Evolutionary conservation across 495 filamentous ascomycete species (phyloP), one percentile per base, ranked within the genome.

Genomic region (Penicillium argentinense): DNA sequence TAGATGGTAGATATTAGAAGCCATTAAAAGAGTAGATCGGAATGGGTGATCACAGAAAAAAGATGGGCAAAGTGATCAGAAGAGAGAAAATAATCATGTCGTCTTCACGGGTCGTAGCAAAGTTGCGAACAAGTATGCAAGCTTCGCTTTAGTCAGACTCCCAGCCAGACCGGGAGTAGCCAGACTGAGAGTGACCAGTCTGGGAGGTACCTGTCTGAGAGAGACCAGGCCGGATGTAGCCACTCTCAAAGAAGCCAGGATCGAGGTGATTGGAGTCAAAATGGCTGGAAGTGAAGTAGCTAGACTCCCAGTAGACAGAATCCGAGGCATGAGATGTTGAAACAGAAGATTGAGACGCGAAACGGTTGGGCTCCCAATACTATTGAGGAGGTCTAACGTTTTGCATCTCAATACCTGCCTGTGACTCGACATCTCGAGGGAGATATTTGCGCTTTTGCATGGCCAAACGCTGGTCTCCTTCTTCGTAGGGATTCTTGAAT

Each of bases 391-490:
- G 44, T 47, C 67, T 60, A 37, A 84, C 75, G 47, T 67, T 56
- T 47, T 82, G 77, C 80, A 86, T 78, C 59, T 86, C 82, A 58
- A 86, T 75, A 7, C 70, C 79, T 34, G 66, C 63, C 49, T 79
- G 76, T 49, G 76, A 68, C 51, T 81, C 78, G 32, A 74, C 59
- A 47, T 76, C 69, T 7, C 68, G 67, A 21, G 76, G 72, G 11
- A 71, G 75, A 49, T 74, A 67, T 53, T 81, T 79, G 29, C 77
- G 77, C 62, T 72, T 79, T 51, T 76, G 68, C 39, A 76, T 71
- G n/a, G 80, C 84, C 39, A 95, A 84, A 32, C 92, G 80, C 64
- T 92, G 88, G 63, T 98, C 93, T 5, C 92, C 93, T 47, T 84
- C 78, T 53, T 82, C 73, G 55, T 92, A 93, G 24, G 68, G 59